Percentiles rank a stretch among this genome's conserved stretches.
Conservation (phyloP, 2,329 filamentous ascomycete species). For the Cytospora piceicola region DNA sequence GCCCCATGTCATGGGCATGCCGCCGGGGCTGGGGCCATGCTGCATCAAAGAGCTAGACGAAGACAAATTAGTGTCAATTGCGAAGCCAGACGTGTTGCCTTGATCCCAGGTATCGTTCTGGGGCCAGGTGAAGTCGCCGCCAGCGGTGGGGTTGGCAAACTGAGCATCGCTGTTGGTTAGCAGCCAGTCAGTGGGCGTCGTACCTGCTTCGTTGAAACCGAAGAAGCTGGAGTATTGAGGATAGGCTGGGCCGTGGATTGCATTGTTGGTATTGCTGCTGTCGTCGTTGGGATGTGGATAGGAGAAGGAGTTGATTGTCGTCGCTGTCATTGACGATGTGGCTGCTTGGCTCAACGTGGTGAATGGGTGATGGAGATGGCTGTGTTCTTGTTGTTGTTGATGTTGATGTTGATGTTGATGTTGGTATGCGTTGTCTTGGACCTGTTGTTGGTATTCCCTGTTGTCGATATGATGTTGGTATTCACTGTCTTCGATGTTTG, state of each 20-base stretch:
- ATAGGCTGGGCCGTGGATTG: neutral
- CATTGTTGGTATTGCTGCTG: neutral
- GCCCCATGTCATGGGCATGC: neutral
- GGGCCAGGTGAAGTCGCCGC: neutral
- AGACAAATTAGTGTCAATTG: neutral
- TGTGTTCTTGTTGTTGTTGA: neutral
- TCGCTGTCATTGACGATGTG: neutral
- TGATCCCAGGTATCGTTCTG: neutral
- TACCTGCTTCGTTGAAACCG: neutral
- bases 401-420: neutral
- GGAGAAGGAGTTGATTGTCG: neutral
- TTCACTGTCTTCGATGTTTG: neutral
- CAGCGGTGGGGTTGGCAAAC: neutral
- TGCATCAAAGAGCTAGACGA: neutral
- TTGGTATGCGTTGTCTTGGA: no score
- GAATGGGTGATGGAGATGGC: neutral
- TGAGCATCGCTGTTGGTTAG: neutral
- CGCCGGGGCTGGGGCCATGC: neutral
- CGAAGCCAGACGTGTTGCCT: neutral
- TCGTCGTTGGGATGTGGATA: neutral
- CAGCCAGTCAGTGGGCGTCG: neutral
- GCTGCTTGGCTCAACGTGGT: neutral
- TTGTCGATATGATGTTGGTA: neutral
- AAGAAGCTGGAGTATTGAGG: conserved; percentile 1
- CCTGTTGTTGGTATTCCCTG: neutral